Conservation (phyloP, 2,329 filamentous ascomycete species). For the Botryosphaeria dothidea region DNA sequence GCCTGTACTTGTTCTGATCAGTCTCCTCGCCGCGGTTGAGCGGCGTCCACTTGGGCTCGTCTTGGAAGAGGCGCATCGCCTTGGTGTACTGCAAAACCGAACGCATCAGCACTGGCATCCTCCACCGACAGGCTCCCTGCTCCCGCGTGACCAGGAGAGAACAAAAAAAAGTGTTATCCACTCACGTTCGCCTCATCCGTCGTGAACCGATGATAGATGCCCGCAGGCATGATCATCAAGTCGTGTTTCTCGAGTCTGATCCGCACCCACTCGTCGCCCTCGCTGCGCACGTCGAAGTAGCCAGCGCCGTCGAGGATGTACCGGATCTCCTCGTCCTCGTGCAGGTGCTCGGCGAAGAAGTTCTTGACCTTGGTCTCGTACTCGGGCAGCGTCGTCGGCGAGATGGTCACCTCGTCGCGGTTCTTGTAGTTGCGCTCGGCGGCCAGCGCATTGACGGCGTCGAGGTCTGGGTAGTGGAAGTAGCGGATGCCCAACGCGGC, state of each 20-base stretch:
- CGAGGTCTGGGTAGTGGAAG: conserved; percentile 64
- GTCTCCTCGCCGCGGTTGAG: conserved; percentile 78
- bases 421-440: conserved; percentile 82
- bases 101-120: not conserved
- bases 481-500: conserved; percentile 77
- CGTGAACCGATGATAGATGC: conserved; percentile 97
- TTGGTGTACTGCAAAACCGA: conserved; percentile 75
- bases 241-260: conserved; percentile 84
- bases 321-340: conserved; percentile 97
- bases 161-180: conserved; percentile 25
- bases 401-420: conserved; percentile 89
- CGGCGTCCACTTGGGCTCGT: conserved; percentile 97
- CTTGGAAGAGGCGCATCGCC: conserved; percentile 95
- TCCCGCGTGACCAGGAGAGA: too few species aligned
- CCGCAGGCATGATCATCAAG: conserved; percentile 88
- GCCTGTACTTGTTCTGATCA: conserved; percentile 75
- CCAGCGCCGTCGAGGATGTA: conserved; percentile 88
- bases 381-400: conserved; percentile 79
- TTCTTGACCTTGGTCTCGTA: conserved; percentile 93
- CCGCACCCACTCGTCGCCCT: conserved; percentile 84
- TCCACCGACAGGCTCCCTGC: too few species aligned
- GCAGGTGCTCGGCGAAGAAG: conserved; percentile 94
- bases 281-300: conserved; percentile 87
- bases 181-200: conserved; percentile 88
- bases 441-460: conserved; percentile 73